Evolutionary conservation across 305 asterid species (phyloP).

Genomic region (Fraxinus nigra): DNA sequence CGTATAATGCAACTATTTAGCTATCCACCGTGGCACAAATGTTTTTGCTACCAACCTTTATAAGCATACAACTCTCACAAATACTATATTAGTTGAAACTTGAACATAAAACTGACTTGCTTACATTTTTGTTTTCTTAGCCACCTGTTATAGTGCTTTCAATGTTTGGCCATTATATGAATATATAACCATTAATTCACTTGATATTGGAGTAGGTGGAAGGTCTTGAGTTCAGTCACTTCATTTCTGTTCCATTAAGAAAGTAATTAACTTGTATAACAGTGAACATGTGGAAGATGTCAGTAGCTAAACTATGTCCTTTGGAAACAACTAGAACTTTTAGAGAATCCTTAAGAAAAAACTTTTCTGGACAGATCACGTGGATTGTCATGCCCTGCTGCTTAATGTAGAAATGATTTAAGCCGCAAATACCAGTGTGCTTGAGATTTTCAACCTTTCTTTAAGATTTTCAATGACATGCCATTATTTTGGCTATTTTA

Average conservation of each 20-base stretch:
- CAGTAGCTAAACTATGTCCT: not conserved
- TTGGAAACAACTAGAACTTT: not conserved
- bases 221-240: not conserved
- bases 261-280: not conserved
- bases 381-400: not conserved
- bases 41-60: not conserved
- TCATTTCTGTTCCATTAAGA: not conserved
- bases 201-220: not conserved
- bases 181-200: not conserved
- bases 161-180: not conserved
- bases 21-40: not conserved
- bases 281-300: not conserved
- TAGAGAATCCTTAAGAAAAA: not conserved
- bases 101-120: not conserved
- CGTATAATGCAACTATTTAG: not conserved
- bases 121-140: not conserved
- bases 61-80: not conserved
- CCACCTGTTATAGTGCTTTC: not conserved
- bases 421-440: not conserved
- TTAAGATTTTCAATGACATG: not conserved
- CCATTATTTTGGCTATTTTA: not conserved
- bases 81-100: not conserved
- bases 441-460: not conserved
- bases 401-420: not conserved
- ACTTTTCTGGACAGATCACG: not conserved